Percentiles rank a stretch among this genome's conserved stretches.
These are phyloP conservation scores for Cordyceps cateniannulata DNA, from an alignment of 2,329 filamentous ascomycete species.

Conservation along the genomic window DNA sequence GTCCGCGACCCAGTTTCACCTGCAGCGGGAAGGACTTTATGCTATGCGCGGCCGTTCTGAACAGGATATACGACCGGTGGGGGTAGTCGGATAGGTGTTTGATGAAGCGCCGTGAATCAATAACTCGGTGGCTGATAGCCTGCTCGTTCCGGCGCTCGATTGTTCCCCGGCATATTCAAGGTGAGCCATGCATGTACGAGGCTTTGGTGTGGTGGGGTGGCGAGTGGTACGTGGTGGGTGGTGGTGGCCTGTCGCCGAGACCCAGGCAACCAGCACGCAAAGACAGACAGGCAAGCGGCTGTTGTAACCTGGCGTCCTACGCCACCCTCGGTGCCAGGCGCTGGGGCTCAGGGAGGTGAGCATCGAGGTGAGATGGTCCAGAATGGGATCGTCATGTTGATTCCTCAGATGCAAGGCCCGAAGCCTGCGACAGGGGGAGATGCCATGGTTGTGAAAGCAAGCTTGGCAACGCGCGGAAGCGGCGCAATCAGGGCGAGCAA, in stretches of 20 bases:
- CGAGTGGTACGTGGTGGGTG: background rate
- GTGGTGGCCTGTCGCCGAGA: background rate
- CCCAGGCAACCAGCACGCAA: too few relatives aligned
- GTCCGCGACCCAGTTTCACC: slow-evolving; percentile 3
- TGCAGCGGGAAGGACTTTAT: background rate
- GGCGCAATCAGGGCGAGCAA: background rate
- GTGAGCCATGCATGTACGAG: background rate
- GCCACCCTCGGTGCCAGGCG: background rate
- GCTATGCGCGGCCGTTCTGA: background rate
- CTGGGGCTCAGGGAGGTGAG: background rate
- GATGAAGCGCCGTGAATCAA: slow-evolving; percentile 4
- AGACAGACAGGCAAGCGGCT: background rate
- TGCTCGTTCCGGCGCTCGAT: background rate
- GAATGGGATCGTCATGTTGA: background rate
- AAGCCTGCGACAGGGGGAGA: background rate
- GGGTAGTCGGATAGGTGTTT: slow-evolving; percentile 1
- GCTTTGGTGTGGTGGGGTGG: background rate
- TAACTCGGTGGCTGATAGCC: background rate
- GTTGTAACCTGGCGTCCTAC: slow-evolving; percentile 1
- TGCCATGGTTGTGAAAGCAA: background rate
- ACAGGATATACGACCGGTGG: background rate
- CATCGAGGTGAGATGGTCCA: background rate
- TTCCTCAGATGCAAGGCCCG: background rate
- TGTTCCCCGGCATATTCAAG: background rate
- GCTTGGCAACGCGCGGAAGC: background rate